Base-by-base conservation (phyloP, 2,329 filamentous ascomycete genomes). In the Pseudogymnoascus sp. region DNA sequence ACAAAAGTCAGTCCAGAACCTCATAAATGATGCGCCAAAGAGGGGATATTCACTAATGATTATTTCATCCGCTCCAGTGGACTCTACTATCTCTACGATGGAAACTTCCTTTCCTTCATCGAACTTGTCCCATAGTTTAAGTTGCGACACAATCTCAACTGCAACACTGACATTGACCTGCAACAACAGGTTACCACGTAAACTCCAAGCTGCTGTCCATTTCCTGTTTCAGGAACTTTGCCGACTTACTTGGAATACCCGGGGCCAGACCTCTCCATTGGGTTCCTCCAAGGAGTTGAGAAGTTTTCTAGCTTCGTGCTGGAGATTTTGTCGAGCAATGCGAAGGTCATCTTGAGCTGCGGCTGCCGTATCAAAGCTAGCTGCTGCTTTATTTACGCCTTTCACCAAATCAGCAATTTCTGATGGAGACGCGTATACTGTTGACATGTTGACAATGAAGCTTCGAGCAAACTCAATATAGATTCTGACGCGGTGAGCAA, bases 221-320 rank as follows among this genome's bases (percentile, higher is more conserved):
- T 60, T 38, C 17, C 4, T 36, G 28, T 21, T 60, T n/a, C 23
- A 28, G 9, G 23, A 7, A 17, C 9, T 11, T 31, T 11, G 8
- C 9, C 50, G 10, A 47, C 50, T 65, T 50, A 69, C 68, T 47
- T 69, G 66, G 33, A 64, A 69, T 35, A 64, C 66, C 10, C 68
- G 63, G 63, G 67, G 64, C 68, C 68, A 70, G 19, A 70, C 68
- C 50, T 69, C 68, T n/a, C 35, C 40, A 47, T 70, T 69, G 2
- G 68, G 68, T 21, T 70, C 67, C 60, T 70, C 67, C 47, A 70
- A 60, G 17, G 67, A 68, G 42, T 62, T 65, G 42, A 69, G 47
- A 17, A 70, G 65, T 57, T 68, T 69, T 63, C 62, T 50, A 38
- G 67, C 65, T 42, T 68, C 67, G 17, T 65, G 64, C 59, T 68